Evolutionary conservation across 2,329 filamentous ascomycete genomes (phyloP).

Genomic region (Neonectria hederae): DNA sequence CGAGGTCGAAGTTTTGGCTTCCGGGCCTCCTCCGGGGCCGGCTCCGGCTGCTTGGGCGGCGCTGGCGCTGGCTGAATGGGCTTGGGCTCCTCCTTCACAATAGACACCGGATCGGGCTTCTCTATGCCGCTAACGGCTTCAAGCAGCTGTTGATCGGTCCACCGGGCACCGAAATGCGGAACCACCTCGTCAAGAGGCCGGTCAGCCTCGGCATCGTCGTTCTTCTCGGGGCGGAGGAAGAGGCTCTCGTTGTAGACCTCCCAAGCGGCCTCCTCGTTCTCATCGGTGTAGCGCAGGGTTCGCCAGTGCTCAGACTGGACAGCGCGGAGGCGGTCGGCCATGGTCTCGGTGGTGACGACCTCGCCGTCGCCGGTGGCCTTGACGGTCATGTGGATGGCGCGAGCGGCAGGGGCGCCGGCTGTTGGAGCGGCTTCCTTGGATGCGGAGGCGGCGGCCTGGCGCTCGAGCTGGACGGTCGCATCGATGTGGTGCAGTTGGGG

Average conservation of each 20-base stretch:
- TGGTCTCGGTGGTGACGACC: slow-evolving; percentile 72
- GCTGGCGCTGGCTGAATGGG: slow-evolving; percentile 27
- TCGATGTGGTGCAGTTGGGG: slow-evolving; percentile 95
- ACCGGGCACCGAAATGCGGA: slow-evolving; percentile 51
- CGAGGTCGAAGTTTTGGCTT: slow-evolving; percentile 41
- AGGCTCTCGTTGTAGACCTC: slow-evolving; percentile 78
- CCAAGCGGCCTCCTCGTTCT: slow-evolving; percentile 81
- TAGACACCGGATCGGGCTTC: slow-evolving; percentile 43
- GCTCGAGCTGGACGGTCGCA: slow-evolving; percentile 78
- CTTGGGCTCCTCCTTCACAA: slow-evolving; percentile 43
- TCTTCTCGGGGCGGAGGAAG: slow-evolving; percentile 48
- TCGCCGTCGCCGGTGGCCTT: slow-evolving; percentile 79
- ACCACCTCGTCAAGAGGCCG: slow-evolving; percentile 49
- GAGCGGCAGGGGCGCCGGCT: slow-evolving; percentile 62
- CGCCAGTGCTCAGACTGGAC: slow-evolving; percentile 88
- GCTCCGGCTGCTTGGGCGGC: slow-evolving; percentile 28
- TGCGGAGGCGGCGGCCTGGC: slow-evolving; percentile 51
- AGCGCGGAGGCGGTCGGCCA: slow-evolving; percentile 76
- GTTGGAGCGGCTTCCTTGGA: slow-evolving; percentile 49
- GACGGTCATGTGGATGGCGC: slow-evolving; percentile 86
- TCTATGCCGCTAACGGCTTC: slow-evolving; percentile 58
- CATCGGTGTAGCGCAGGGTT: slow-evolving; percentile 81
- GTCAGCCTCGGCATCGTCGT: slow-evolving; percentile 30
- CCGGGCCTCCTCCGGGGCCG: slow-evolving; percentile 40
- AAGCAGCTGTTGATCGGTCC: slow-evolving; percentile 56